A percentile compares a stretch with the other conserved stretches of the same genome.
These are phyloP conservation scores for Leccinellum albellum DNA, from an alignment of 768 basidiomycete species.

Conservation along the genomic window DNA sequence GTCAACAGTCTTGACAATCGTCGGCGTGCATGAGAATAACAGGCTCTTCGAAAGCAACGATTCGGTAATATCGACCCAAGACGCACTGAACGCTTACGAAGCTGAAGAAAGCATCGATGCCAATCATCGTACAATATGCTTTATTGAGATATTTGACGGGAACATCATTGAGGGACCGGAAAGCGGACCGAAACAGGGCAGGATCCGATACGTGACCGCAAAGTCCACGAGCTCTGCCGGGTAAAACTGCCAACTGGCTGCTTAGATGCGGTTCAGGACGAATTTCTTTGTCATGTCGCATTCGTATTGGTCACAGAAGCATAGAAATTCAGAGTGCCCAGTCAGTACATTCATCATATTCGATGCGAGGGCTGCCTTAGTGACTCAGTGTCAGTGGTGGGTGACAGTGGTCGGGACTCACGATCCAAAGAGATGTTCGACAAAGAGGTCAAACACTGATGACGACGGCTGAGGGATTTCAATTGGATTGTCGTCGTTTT, in stretches of 20 bases:
- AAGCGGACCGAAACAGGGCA: not conserved
- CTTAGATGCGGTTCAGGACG: not conserved
- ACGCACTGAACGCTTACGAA: not conserved
- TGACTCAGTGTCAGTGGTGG: too few relatives aligned
- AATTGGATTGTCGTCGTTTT: too few relatives aligned
- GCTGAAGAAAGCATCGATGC: not conserved
- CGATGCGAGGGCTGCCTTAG: too few relatives aligned
- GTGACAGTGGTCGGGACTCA: too few relatives aligned
- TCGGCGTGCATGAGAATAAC: not conserved
- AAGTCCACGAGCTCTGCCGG: not conserved
- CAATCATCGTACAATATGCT: not conserved
- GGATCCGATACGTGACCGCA: not conserved
- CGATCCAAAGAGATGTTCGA: too few relatives aligned
- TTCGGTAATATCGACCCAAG: not conserved
- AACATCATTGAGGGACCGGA: not conserved
- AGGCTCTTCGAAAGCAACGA: constrained; percentile 9
- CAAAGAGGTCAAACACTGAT: too few relatives aligned
- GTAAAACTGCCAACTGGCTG: not conserved
- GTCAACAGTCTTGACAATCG: constrained; percentile 4
- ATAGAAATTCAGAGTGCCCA: not conserved
- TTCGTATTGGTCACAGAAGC: not conserved
- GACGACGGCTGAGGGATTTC: too few relatives aligned
- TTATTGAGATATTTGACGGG: not conserved
- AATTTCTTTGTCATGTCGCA: not conserved
- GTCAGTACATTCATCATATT: not conserved